Evolutionary conservation across 1,139 yeast genomes (phyloP).

Genomic region (Candida gigantensis): DNA sequence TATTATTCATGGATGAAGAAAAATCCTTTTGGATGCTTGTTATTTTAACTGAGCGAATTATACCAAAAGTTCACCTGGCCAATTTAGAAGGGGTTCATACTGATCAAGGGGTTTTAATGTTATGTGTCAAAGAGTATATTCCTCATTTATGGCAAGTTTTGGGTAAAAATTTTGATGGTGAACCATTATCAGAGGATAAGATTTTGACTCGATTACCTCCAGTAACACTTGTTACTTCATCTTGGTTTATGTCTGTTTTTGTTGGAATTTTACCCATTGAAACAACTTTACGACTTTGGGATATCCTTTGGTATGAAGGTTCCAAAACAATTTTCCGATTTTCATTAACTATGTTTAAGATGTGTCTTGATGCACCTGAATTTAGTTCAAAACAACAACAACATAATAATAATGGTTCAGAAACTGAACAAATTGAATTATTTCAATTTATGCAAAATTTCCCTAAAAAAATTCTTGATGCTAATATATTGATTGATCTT

Average conservation of each 20-base stretch:
- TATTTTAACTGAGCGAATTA: conserved; percentile 76
- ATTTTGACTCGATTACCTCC: conserved; percentile 82
- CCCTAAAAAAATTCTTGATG: conserved; percentile 74
- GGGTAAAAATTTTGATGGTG: conserved; percentile 46
- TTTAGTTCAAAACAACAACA: conserved; percentile 25
- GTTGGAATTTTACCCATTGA: conserved; percentile 88
- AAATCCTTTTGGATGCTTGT: conserved; percentile 94
- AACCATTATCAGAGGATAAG: conserved; percentile 52
- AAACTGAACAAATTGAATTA: conserved; percentile 75
- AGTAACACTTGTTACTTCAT: conserved; percentile 86
- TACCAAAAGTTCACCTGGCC: conserved; percentile 91
- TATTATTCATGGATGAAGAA: conserved; percentile 86
- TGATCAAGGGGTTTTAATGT: conserved; percentile 92
- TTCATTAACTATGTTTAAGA: conserved; percentile 78
- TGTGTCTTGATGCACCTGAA: conserved; percentile 64
- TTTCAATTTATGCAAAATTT: conserved; percentile 83
- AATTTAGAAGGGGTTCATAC: conserved; percentile 92
- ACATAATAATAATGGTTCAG: conserved; percentile 21
- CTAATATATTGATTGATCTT: conserved; percentile 66
- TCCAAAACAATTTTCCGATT: conserved; percentile 83
- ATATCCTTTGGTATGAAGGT: conserved; percentile 89
- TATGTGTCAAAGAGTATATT: conserved; percentile 78
- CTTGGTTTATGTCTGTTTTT: conserved; percentile 97
- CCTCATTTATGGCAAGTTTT: conserved; percentile 76
- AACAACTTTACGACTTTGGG: conserved; percentile 89